These are phyloP conservation scores for Lomentospora prolificans DNA, from an alignment of 2,329 filamentous ascomycete species.

Conservation along the genomic window DNA sequence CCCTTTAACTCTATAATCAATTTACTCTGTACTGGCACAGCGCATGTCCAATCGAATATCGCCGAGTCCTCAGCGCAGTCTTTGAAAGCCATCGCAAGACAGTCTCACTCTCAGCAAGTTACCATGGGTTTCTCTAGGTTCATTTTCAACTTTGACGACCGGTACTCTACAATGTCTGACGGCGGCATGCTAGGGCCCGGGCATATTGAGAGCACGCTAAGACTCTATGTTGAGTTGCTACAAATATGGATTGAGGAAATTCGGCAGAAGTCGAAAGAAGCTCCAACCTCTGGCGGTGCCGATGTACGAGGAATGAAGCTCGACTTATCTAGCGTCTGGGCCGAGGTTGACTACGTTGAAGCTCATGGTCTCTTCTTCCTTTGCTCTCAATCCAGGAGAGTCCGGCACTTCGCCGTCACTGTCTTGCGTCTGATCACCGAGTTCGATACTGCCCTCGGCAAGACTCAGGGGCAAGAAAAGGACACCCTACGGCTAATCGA, in stretches of 20 bases:
- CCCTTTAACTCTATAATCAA: constrained; percentile 92
- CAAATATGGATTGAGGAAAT: constrained; percentile 98
- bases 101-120: constrained; percentile 88
- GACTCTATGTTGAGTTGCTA: constrained; percentile 84
- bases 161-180: constrained; percentile 96
- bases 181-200: constrained; percentile 89
- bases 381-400: constrained; percentile 86
- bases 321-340: constrained; percentile 79
- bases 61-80: constrained; percentile 87
- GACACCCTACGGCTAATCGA: constrained; percentile 71
- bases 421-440: constrained; percentile 87
- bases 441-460: constrained; percentile 81
- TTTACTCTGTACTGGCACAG: constrained; percentile 88
- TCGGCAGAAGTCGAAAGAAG: constrained; percentile 71
- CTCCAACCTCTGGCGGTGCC: constrained; percentile 37
- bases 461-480: constrained; percentile 46
- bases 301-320: constrained; percentile 68
- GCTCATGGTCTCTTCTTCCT: constrained; percentile 95
- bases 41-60: constrained; percentile 87
- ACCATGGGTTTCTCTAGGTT: constrained; percentile 95
- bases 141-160: constrained; percentile 97
- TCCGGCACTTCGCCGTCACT: constrained; percentile 83
- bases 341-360: constrained; percentile 92
- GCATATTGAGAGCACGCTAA: constrained; percentile 89
- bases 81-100: constrained; percentile 86